A percentile compares a stretch with the other conserved stretches of the same genome.
phyloP scores from a whole-genome alignment of 2,329 filamentous ascomycete species.

The Davidsoniella eucalypti region DNA sequence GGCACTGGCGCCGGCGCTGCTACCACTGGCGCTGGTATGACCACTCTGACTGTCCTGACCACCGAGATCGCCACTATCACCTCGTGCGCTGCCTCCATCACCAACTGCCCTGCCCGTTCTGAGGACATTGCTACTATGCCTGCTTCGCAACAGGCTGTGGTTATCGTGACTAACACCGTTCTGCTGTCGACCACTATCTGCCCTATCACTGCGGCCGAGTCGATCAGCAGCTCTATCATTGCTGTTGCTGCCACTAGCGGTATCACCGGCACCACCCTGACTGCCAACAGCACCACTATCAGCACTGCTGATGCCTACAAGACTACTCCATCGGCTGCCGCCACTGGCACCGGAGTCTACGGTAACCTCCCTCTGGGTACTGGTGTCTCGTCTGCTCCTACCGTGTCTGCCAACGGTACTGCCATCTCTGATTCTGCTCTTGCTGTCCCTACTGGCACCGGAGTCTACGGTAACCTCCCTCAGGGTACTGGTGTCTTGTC shows the following conservation, averaged over 20 bases:
- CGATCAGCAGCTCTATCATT: conserved; percentile 25
- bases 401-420: neutral
- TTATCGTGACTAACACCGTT: conserved; percentile 25
- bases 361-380: neutral
- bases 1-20: conserved; percentile 7
- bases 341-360: neutral
- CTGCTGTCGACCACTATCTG: conserved; percentile 27
- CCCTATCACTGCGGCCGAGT: conserved; percentile 25
- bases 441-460: neutral
- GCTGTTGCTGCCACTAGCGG: conserved; percentile 21
- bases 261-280: conserved; percentile 24
- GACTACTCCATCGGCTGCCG: neutral
- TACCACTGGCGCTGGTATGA: conserved; percentile 17
- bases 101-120: conserved; percentile 32
- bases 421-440: neutral
- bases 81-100: conserved; percentile 39
- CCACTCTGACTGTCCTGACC: conserved; percentile 33
- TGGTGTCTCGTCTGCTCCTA: conserved; percentile 1
- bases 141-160: conserved; percentile 20
- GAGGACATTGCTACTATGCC: conserved; percentile 19
- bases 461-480: neutral
- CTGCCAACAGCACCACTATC: conserved; percentile 16
- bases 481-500: conserved; percentile 1
- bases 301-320: conserved; percentile 16
- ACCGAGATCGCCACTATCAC: conserved; percentile 41